A percentile compares a stretch with the other conserved stretches of the same genome.
Conservation (phyloP, 73 alveolate genomes). For the Breviolum minutum region DNA sequence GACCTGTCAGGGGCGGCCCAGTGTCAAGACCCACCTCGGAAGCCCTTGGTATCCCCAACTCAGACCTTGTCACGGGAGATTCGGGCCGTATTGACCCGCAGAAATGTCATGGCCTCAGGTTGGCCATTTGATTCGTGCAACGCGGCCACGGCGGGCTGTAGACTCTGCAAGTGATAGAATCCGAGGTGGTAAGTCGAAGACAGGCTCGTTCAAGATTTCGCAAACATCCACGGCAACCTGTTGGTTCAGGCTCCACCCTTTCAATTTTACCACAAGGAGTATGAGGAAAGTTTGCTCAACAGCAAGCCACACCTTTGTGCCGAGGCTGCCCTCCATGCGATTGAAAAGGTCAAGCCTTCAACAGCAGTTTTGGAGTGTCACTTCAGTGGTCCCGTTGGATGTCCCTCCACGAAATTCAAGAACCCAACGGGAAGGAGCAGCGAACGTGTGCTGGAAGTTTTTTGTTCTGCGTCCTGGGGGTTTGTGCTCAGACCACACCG, state of each 20-base stretch:
- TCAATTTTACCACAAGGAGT: no score
- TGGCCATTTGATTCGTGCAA: background rate
- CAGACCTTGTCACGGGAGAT: conserved; percentile 81
- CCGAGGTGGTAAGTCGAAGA: background rate
- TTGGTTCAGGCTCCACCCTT: background rate
- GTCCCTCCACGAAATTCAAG: background rate
- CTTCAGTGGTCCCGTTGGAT: background rate
- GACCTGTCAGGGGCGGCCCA: conserved; percentile 7
- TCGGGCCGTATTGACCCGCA: conserved; percentile 93
- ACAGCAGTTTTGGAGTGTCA: background rate
- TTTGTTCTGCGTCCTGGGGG: conserved; percentile 73
- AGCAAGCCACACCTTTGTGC: conserved; percentile 50
- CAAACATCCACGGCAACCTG: conserved; percentile 77
- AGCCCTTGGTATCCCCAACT: background rate
- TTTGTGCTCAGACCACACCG: background rate
- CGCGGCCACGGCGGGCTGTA: background rate
- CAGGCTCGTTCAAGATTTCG: conserved; percentile 83
- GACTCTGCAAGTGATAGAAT: background rate
- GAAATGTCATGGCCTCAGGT: conserved; percentile 80
- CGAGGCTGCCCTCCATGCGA: conserved; percentile 65
- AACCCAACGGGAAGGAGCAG: conserved; percentile 82
- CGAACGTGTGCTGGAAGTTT: conserved; percentile 79
- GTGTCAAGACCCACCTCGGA: background rate
- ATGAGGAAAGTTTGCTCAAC: no score
- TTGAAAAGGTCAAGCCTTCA: conserved; percentile 62